Base-by-base conservation (phyloP, 148 eudicot species). In the Fagopyrum esculentum region DNA sequence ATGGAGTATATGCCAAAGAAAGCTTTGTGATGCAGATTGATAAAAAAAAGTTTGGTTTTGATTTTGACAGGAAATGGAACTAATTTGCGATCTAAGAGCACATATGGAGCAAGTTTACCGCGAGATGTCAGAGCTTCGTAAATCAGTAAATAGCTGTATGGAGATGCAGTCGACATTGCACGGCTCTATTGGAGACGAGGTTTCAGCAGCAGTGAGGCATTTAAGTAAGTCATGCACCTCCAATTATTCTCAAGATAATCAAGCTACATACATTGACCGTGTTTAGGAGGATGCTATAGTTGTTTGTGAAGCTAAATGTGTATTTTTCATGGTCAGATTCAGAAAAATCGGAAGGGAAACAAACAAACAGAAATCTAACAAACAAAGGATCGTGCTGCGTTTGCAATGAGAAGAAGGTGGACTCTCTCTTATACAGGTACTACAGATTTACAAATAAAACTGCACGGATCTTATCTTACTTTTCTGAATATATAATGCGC, bases 381-480 rank as follows among this genome's bases (percentile, higher is more conserved):
- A 82, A 80, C 59, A 85, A 76, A 30, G 84, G 87, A 50, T 81
- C 63, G 54, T 93, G 98, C 75, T 78, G 89, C 44, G 74, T 93
- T 76, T 93, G 98, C 83, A 71, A 77, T 51, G 82, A 89, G 63
- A 80, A 80, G 86, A 85, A 82, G 71, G 86, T 87, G 15, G 97
- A 93, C 78, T 87, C 89, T 29, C 79, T 91, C 73, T 79, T 91
- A 49, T 91, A 93, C 83, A 91, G 94, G 98, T 93, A 88, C 48
- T 35, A 35, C 40, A 35, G 49, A 49, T 44, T 15, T 13, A 56
- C 19, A 4, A 56, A 56, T 7, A 26, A 56, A 5, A 22, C 19
- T 56, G 56, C 26, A n/a, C 7, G 2, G 6, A 16, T 10, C 16
- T 71, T 35, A 11, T 50, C 54, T 40, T 26, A 4, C 40, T 35